A percentile compares a stretch with the other conserved stretches of the same genome.
phyloP scores from a whole-genome alignment of 1,284 basidiomycete species.

The Malassezia psittaci region DNA sequence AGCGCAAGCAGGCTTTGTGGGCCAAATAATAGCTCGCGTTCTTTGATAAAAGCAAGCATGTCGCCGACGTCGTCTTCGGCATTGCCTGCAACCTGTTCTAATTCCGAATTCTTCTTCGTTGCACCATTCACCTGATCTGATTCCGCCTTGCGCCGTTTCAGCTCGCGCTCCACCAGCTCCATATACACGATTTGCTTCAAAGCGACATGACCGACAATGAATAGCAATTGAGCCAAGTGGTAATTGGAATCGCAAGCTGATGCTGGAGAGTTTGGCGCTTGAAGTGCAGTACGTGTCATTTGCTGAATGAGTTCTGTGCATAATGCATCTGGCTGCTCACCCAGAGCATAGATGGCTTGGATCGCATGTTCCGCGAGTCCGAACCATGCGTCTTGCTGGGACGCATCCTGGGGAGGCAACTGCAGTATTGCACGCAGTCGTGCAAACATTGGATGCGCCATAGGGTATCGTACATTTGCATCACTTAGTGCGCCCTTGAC shows the following conservation, averaged over 20 bases:
- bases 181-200: constrained; percentile 96
- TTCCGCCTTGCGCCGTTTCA: constrained; percentile 90
- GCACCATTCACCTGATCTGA: constrained; percentile 56
- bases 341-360: constrained; percentile 87
- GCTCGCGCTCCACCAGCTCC: constrained; percentile 90
- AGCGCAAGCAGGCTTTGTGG: constrained; percentile 69
- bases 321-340: constrained; percentile 80
- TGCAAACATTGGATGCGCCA: constrained; percentile 76
- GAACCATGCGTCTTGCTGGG: constrained; percentile 54
- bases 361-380: constrained; percentile 90
- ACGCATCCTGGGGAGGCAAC: constrained; percentile 19
- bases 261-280: constrained; percentile 2
- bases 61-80: constrained; percentile 98
- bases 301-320: constrained; percentile 73
- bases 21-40: constrained; percentile 78
- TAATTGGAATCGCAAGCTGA: constrained; percentile 50
- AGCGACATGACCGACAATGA: constrained; percentile 87
- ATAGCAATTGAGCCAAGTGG: constrained; percentile 77
- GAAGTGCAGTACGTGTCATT: constrained; percentile 65
- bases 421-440: constrained; percentile 63
- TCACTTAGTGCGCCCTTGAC: constrained; percentile 74
- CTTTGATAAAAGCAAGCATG: constrained; percentile 68
- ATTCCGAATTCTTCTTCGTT: constrained; percentile 52
- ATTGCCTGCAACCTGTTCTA: constrained; percentile 93
- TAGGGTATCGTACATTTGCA: constrained; percentile 73